Evolutionary conservation across 345 rosid species (phyloP).

Genomic region (Euphorbia lathyris): DNA sequence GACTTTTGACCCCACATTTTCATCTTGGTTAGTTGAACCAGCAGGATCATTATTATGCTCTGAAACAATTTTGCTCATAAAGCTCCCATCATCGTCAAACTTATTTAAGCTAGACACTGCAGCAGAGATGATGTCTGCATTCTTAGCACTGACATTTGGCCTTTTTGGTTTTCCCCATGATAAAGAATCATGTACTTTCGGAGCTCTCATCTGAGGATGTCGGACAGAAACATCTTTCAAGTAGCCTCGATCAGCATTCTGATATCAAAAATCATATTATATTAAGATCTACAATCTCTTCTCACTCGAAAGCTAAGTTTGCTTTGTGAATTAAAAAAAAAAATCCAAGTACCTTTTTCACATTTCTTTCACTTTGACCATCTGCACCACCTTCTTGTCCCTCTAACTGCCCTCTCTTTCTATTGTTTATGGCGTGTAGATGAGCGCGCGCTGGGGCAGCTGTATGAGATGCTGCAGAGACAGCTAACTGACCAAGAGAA

Average conservation of each 20-base stretch:
- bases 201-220: slow-evolving; percentile 62
- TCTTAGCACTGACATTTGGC: slow-evolving; percentile 40
- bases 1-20: slow-evolving; percentile 20
- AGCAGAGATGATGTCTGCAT: slow-evolving; percentile 50
- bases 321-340: neutral
- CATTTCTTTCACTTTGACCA: slow-evolving; percentile 33
- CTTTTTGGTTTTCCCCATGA: slow-evolving; percentile 71
- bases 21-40: slow-evolving; percentile 23
- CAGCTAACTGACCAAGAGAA: slow-evolving; percentile 75
- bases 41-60: slow-evolving; percentile 35
- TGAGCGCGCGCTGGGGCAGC: slow-evolving; percentile 92
- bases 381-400: slow-evolving; percentile 25
- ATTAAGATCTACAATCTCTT: neutral
- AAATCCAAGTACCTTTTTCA: slow-evolving; percentile 41
- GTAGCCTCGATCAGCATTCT: slow-evolving; percentile 50
- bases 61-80: slow-evolving; percentile 49
- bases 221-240: slow-evolving; percentile 56
- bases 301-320: neutral
- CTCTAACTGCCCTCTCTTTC: slow-evolving; percentile 45
- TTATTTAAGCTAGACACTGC: slow-evolving; percentile 66
- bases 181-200: slow-evolving; percentile 58
- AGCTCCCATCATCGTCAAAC: slow-evolving; percentile 74
- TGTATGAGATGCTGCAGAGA: slow-evolving; percentile 55
- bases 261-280: slow-evolving; percentile 17
- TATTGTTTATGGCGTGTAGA: slow-evolving; percentile 66